Base-by-base conservation (phyloP, 768 basidiomycete genomes). In the Boletus subparvulus region DNA sequence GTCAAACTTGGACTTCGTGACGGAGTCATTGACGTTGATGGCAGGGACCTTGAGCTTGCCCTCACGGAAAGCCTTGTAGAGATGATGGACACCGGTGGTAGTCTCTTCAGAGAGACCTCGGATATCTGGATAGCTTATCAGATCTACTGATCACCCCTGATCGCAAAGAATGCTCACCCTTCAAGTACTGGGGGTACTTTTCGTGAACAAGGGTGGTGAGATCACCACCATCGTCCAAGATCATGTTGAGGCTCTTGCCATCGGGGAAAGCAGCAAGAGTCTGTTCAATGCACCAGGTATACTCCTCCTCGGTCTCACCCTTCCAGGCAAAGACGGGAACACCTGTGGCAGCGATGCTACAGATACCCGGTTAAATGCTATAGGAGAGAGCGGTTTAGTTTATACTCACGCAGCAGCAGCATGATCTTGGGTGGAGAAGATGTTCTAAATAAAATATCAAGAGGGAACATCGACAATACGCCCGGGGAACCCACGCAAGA, bases 271-370 rank as follows among this genome's bases (percentile, higher is more conserved):
- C 91, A 63, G 83, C 74, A 62, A 99, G 74, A 46, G 92, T 91
- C 78, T 99, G 97, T 70, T 98, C 94, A 65, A 99, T 93, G 74
- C 95, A 98, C 97, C 97, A 99, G 62, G 76, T 70, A 78, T 98
- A 98, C 73, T 99, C 97, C 75, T 98, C 97, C 72, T 98, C 97
- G 45, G 95, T 95, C 81, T 99, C 97, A 54, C 97, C 97, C 80
- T 99, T 99, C 97, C 97, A 99, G 41, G 97, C 97, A 70, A 86
- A 99, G 68, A 98, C 97, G 63, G 97, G 97, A 54, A 98, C 92
- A 64, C 96, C 96, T 57, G 97, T 98, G 17, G 94, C 96, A 62
- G 96, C 96, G 62, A 98, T 98, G 63, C 91, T 93, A 66, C 21
- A 54, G 12, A 58, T 5, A 30, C 3, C 36, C 14, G 8, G 50